These are phyloP conservation scores for Immersiporthe knoxdaviesiana DNA, from an alignment of 2,329 filamentous ascomycete species.

Conservation along the genomic window DNA sequence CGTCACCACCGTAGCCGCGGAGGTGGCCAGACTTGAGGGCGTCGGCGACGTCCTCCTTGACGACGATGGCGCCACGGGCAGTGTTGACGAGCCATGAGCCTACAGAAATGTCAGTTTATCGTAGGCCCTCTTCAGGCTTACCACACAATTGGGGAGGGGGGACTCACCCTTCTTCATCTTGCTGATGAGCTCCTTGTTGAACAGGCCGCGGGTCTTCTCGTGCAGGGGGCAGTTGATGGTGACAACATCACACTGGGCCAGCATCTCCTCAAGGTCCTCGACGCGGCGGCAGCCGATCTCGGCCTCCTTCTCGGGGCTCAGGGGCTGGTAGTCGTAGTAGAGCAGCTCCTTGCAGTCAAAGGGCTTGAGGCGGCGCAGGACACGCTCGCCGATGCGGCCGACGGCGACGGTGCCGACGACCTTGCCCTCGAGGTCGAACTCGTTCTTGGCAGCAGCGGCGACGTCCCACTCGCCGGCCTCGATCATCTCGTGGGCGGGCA, in stretches of 20 bases:
- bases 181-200: slow-evolving; percentile 97
- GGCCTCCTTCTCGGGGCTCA: slow-evolving; percentile 81
- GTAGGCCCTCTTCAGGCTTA: not conserved
- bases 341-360: slow-evolving; percentile 99
- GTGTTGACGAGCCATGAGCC: slow-evolving; percentile 98
- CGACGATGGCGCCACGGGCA: slow-evolving; percentile 96
- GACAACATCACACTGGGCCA: slow-evolving; percentile 92
- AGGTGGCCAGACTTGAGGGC: slow-evolving; percentile 91
- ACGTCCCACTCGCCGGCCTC: slow-evolving; percentile 91
- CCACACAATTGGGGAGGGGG: not conserved
- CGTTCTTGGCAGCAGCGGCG: slow-evolving; percentile 94
- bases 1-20: slow-evolving; percentile 84
- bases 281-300: slow-evolving; percentile 96
- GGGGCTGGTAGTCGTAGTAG: slow-evolving; percentile 99
- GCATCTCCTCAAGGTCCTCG: slow-evolving; percentile 87
- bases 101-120: slow-evolving; percentile 38
- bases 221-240: slow-evolving; percentile 99
- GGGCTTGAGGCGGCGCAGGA: slow-evolving; percentile 90
- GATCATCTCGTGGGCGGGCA: slow-evolving; percentile 95
- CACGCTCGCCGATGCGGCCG: slow-evolving; percentile 96
- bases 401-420: slow-evolving; percentile 97
- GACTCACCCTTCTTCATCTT: slow-evolving; percentile 95
- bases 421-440: slow-evolving; percentile 97
- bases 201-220: slow-evolving; percentile 94
- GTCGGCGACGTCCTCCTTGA: slow-evolving; percentile 97